Conservation (phyloP, 192 early-diverging fungal species). For the Coemansia sp. region DNA sequence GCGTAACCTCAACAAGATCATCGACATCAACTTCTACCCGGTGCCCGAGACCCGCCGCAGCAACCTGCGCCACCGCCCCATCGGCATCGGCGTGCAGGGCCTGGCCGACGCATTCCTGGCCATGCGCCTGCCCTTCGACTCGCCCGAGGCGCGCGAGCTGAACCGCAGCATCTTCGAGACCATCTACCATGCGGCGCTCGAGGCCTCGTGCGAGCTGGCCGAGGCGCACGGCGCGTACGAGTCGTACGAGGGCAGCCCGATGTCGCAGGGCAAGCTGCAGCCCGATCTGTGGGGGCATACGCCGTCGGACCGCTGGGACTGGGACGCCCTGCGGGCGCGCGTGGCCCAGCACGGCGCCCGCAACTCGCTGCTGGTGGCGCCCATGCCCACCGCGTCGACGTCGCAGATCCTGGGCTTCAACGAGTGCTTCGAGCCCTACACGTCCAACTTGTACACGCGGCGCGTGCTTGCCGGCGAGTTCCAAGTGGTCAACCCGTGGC, state of each 20-base stretch:
- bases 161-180: constrained; percentile 94
- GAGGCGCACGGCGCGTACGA: constrained; percentile 57
- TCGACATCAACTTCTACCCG: constrained; percentile 96
- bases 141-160: constrained; percentile 70
- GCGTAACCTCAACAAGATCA: constrained; percentile 93
- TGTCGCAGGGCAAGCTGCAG: constrained; percentile 86
- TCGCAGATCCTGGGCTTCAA: constrained; percentile 97
- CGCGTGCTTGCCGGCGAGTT: constrained; percentile 96
- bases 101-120: constrained; percentile 95
- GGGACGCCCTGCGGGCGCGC: constrained; percentile 71
- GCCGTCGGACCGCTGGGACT: constrained; percentile 85
- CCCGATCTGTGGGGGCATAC: constrained; percentile 90
- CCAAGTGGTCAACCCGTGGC: constrained; percentile 96
- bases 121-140: constrained; percentile 94
- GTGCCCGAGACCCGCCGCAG: constrained; percentile 80
- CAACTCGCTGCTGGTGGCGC: constrained; percentile 91
- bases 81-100: constrained; percentile 97
- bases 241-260: constrained; percentile 81
- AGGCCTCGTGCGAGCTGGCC: constrained; percentile 88
- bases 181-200: constrained; percentile 91
- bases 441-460: constrained; percentile 93
- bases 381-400: constrained; percentile 97
- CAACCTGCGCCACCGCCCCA: constrained; percentile 94
- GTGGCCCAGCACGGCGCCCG: constrained; percentile 82
- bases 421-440: constrained; percentile 94